phyloP scores from a whole-genome alignment of 306 rosid genomes.

The Senna siamea region DNA sequence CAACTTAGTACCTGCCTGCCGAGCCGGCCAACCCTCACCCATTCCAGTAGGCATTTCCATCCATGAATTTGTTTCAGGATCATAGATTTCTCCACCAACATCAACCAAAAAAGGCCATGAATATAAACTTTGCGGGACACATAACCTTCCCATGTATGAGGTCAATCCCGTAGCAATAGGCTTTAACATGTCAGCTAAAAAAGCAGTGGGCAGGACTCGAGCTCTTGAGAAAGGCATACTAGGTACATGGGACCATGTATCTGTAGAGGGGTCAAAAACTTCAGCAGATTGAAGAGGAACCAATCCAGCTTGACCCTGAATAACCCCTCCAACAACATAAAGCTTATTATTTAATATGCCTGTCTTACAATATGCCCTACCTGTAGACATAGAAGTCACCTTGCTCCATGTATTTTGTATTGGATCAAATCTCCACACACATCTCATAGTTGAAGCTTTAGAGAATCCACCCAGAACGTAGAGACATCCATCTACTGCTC shows the following conservation, averaged over 20 bases:
- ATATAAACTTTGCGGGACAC: slow-evolving; percentile 86
- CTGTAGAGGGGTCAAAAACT: slow-evolving; percentile 76
- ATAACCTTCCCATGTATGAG: slow-evolving; percentile 83
- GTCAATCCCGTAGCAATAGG: slow-evolving; percentile 93
- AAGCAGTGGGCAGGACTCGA: slow-evolving; percentile 71
- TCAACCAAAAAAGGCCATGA: slow-evolving; percentile 98
- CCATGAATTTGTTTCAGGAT: slow-evolving; percentile 86
- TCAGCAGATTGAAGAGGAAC: slow-evolving; percentile 94
- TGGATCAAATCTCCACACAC: slow-evolving; percentile 84
- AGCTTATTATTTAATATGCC: slow-evolving; percentile 81
- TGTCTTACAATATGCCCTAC: slow-evolving; percentile 92
- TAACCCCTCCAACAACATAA: slow-evolving; percentile 95
- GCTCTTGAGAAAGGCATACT: slow-evolving; percentile 97
- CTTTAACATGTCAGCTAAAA: slow-evolving; percentile 85
- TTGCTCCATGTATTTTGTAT: slow-evolving; percentile 71
- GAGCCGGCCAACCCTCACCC: slow-evolving; percentile 99
- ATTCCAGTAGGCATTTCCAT: slow-evolving; percentile 89
- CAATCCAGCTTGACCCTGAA: slow-evolving; percentile 78
- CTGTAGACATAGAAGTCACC: slow-evolving; percentile 73
- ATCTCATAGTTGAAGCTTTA: slow-evolving; percentile 72
- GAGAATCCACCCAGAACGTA: slow-evolving; percentile 95
- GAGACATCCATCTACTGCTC: slow-evolving; percentile 82
- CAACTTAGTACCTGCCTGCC: slow-evolving; percentile 86
- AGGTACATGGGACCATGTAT: slow-evolving; percentile 76
- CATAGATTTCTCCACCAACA: slow-evolving; percentile 93